Evolutionary conservation across 768 basidiomycete species (phyloP).

Genomic region (Lanmaoa rubissima): DNA sequence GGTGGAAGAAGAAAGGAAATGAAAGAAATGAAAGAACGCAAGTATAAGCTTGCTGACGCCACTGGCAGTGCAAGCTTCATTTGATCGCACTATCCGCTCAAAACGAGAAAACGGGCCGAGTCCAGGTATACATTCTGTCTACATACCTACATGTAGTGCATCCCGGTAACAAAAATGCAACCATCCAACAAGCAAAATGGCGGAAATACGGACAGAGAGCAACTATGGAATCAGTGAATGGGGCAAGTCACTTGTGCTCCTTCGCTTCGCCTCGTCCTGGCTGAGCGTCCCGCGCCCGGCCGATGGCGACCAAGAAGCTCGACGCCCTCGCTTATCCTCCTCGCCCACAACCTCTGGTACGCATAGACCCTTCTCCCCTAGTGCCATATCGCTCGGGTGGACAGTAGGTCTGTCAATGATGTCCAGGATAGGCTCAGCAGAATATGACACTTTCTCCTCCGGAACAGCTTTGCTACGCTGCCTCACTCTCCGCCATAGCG

Average conservation of each 20-base stretch:
- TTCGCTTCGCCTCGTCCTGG: slow-evolving; percentile 13
- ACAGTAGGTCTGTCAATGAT: slow-evolving; percentile 22
- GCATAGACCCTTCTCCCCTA: neutral
- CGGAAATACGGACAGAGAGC: neutral
- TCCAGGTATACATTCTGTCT: neutral
- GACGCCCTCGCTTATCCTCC: slow-evolving; percentile 14
- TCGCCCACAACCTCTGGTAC: neutral
- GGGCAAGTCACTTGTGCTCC: slow-evolving; percentile 24
- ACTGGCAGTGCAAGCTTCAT: neutral
- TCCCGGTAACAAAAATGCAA: neutral
- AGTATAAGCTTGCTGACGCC: neutral
- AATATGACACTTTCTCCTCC: slow-evolving; percentile 8
- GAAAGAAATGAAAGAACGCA: slow-evolving; percentile 4
- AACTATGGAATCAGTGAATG: slow-evolving; percentile 76
- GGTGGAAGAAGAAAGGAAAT: neutral
- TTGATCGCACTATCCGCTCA: neutral
- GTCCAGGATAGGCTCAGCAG: slow-evolving; percentile 13
- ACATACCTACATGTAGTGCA: neutral
- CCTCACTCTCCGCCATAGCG: slow-evolving; percentile 48
- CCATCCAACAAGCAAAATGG: neutral
- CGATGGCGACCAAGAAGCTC: slow-evolving; percentile 28
- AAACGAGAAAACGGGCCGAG: neutral
- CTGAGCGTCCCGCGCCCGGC: slow-evolving; percentile 22
- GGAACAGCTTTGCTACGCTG: slow-evolving; percentile 30
- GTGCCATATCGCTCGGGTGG: slow-evolving; percentile 16